These are phyloP conservation scores for Gilbertella persicaria DNA, from an alignment of 371 early-diverging fungal species.

Conservation along the genomic window DNA sequence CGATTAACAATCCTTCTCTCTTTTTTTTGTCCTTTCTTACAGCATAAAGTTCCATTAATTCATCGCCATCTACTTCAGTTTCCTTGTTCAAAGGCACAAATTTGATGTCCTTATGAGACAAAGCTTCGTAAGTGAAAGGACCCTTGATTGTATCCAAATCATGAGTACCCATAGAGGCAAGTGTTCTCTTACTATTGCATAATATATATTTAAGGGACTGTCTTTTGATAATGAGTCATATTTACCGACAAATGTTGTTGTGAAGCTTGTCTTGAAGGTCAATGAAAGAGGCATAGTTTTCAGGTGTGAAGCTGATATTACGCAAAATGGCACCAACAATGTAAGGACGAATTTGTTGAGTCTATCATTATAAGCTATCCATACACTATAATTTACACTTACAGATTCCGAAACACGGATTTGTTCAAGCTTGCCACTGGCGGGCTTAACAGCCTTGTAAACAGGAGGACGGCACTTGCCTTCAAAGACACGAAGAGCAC, in stretches of 20 bases:
- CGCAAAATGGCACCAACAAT: slow-evolving; percentile 96
- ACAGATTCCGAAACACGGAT: slow-evolving; percentile 59
- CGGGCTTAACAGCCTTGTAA: slow-evolving; percentile 63
- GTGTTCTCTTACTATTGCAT: slow-evolving; percentile 79
- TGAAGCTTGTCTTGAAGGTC: slow-evolving; percentile 99
- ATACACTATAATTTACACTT: slow-evolving; percentile 2
- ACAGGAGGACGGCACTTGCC: slow-evolving; percentile 67
- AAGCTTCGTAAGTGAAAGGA: slow-evolving; percentile 96
- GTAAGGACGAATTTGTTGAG: slow-evolving; percentile 81
- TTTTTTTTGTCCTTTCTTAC: slow-evolving; percentile 23
- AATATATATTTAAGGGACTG: slow-evolving; percentile 2
- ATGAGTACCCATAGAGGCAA: slow-evolving; percentile 99
- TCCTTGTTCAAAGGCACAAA: slow-evolving; percentile 96
- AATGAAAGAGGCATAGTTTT: slow-evolving; percentile 94
- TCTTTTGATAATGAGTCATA: slow-evolving; percentile 14
- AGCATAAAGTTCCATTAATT: slow-evolving; percentile 91
- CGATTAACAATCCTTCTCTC: not conserved
- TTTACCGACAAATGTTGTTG: slow-evolving; percentile 90
- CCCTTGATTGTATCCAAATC: slow-evolving; percentile 96
- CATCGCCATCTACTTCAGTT: slow-evolving; percentile 82
- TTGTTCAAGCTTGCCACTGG: slow-evolving; percentile 62
- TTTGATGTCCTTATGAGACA: slow-evolving; percentile 85
- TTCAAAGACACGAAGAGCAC: slow-evolving; percentile 84
- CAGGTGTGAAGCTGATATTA: slow-evolving; percentile 83
- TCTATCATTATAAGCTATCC: slow-evolving; percentile 36